These are phyloP conservation scores for Xylaria venustula DNA, from an alignment of 495 filamentous ascomycete species.

Conservation along the genomic window DNA sequence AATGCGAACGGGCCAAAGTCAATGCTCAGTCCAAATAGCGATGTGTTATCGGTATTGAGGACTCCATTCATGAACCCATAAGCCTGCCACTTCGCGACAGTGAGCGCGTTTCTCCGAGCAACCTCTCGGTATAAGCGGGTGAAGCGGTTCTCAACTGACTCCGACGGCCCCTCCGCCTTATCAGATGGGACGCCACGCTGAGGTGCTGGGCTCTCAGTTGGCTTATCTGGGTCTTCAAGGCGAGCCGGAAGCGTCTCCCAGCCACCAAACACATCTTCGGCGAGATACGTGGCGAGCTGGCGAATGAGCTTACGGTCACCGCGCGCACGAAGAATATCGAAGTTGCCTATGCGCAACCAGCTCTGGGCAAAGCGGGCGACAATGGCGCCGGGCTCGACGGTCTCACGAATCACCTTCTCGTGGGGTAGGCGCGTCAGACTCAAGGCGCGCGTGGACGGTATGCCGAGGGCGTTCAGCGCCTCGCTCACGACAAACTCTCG, in stretches of 20 bases:
- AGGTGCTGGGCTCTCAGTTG: slow-evolving; percentile 30
- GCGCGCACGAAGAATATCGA: slow-evolving; percentile 78
- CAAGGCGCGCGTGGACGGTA: slow-evolving; percentile 84
- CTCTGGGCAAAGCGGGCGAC: slow-evolving; percentile 86
- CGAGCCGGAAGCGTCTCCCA: slow-evolving; percentile 75
- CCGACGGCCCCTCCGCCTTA: slow-evolving; percentile 60
- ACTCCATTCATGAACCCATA: slow-evolving; percentile 99
- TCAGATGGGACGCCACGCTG: slow-evolving; percentile 52
- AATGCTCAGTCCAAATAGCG: slow-evolving; percentile 79
- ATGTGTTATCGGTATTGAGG: slow-evolving; percentile 91
- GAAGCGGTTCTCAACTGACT: slow-evolving; percentile 78
- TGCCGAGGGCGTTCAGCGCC: slow-evolving; percentile 74
- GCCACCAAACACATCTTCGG: slow-evolving; percentile 80
- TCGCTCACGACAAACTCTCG: slow-evolving; percentile 92
- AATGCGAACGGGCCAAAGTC: slow-evolving; percentile 98
- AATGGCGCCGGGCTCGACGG: slow-evolving; percentile 89
- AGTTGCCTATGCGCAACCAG: slow-evolving; percentile 93
- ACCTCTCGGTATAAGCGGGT: slow-evolving; percentile 85
- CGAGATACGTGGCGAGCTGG: slow-evolving; percentile 73
- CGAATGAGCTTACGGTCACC: slow-evolving; percentile 75
- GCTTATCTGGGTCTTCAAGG: slow-evolving; percentile 46
- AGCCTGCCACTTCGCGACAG: slow-evolving; percentile 91
- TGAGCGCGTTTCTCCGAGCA: slow-evolving; percentile 78
- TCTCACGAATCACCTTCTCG: slow-evolving; percentile 71
- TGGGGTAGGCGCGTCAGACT: slow-evolving; percentile 75